A percentile compares a stretch with the other conserved stretches of the same genome.
Conservation (phyloP, 169 alveolate genomes). For the Cryptosporidium ryanae region DNA sequence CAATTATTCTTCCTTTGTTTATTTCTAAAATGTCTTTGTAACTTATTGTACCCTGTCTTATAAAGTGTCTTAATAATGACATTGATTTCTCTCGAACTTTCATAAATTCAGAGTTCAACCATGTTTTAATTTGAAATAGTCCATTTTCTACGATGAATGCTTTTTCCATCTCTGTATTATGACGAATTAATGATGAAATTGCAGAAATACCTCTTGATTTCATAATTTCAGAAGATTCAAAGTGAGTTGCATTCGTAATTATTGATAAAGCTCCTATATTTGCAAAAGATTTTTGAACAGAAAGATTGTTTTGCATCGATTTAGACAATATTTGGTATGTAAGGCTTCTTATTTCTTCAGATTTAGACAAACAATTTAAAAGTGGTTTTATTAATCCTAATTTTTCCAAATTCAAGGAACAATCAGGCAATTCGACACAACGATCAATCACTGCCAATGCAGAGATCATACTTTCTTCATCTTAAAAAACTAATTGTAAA, state of each 20-base stretch:
- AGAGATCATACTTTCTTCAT: conserved; percentile 30
- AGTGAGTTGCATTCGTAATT: conserved; percentile 7
- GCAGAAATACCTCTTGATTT: conserved; percentile 58
- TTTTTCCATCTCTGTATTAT: conserved; percentile 10
- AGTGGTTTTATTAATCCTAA: conserved; percentile 41
- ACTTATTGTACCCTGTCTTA: neutral
- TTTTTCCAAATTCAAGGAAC: conserved; percentile 46
- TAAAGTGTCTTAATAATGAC: conserved; percentile 46
- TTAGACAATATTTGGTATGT: conserved; percentile 55
- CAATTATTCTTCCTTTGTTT: conserved; percentile 16
- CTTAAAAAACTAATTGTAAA: neutral
- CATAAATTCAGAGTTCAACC: conserved; percentile 14
- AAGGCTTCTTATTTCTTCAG: conserved; percentile 43
- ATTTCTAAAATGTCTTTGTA: neutral
- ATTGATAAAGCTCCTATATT: conserved; percentile 30
- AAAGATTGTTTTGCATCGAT: conserved; percentile 56
- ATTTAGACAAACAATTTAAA: conserved; percentile 18
- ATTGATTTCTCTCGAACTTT: conserved; percentile 49
- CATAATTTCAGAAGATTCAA: neutral
- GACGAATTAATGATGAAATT: conserved; percentile 57
- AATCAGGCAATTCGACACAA: conserved; percentile 62
- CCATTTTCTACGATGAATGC: conserved; percentile 29
- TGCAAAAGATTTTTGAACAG: conserved; percentile 32
- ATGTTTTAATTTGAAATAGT: neutral
- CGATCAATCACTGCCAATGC: conserved; percentile 44